Base-by-base conservation (phyloP, 768 basidiomycete genomes). In the Phlegmacium glaucopus region DNA sequence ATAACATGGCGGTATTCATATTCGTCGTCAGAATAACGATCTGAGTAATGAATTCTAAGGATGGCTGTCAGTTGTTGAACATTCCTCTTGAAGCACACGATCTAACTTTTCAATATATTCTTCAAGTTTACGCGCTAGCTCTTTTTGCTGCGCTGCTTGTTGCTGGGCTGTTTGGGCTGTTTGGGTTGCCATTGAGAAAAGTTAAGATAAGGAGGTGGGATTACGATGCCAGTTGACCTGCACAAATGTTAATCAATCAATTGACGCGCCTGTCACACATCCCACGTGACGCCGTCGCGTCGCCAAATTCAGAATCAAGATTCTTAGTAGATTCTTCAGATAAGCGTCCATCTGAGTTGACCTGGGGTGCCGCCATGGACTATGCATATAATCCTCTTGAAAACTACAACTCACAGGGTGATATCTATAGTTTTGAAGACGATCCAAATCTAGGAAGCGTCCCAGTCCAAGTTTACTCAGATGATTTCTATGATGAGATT, bases 1-100 rank as follows among this genome's bases (percentile, higher is more conserved):
- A 96, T 96, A 55, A 99, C 95, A 67, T 98, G 95, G 48, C 92
- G 88, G 64, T 97, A 98, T 75, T 98, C 94, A 67, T 79, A 96
- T 54, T 79, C 70, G 66, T 95, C 91, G 67, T 98, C 94, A 7
- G 89, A 80, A 66, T 97, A 94, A 52, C 90, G 84, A 67, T 92
- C 89, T 50, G 90, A 93, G 62, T 93, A 93, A 61, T 90, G 85
- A 58, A 93, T 93, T 64, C 90, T 92, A 48, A 34, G 55, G 46
- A 41, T 47, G 25, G 29, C 55, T 37, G 51, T 47, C 54, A 47
- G 58, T 58, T 39, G 48, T 48, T 50, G 49, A 47, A 17, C 37
- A 42, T 39, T 13, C 38, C 39, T 10, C 50, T 39, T 17, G 50
- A 17, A 22, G 9, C 27, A 22, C 45, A 59, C 69, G 49, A 36